Evolutionary conservation across 1,284 basidiomycete species (phyloP).

Genomic region (Limonomyces culmigenus): DNA sequence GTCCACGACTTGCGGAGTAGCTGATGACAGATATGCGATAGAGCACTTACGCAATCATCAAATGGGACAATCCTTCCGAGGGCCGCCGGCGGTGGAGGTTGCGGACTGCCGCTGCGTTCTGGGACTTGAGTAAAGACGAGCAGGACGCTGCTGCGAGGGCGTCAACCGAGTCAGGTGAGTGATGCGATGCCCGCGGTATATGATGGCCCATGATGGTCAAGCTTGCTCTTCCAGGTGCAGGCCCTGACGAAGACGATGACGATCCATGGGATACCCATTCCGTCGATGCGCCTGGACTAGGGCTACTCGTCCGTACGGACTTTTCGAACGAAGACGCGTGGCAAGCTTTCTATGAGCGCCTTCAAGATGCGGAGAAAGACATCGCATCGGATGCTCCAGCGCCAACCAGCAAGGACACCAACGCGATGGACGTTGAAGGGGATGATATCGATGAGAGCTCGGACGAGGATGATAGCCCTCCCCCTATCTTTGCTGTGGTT

Average conservation of each 20-base stretch:
- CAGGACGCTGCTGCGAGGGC: no score
- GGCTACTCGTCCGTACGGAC: constrained; percentile 52
- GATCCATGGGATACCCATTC: constrained; percentile 26
- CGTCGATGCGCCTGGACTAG: constrained; percentile 19
- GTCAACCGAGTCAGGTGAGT: no score
- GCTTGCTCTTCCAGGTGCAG: background rate
- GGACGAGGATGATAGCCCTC: no score
- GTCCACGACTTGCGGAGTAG: no score
- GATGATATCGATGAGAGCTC: constrained; percentile 6
- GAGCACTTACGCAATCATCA: no score
- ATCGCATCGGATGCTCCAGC: constrained; percentile 12
- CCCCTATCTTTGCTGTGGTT: constrained; percentile 33
- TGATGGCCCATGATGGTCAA: no score
- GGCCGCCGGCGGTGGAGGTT: no score
- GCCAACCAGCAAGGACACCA: constrained; percentile 6
- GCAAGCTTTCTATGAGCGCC: constrained; percentile 29
- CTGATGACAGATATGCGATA: no score
- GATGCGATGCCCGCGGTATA: no score
- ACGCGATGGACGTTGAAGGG: constrained; percentile 11
- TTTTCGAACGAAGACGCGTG: constrained; percentile 49
- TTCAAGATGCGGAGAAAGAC: constrained; percentile 35
- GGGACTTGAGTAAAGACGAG: no score
- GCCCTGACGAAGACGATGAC: constrained; percentile 16
- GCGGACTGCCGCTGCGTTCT: no score
- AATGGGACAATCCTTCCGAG: no score